phyloP scores from a whole-genome alignment of 1,139 yeast species.

The Zygosaccharomyces pseudobailii region DNA sequence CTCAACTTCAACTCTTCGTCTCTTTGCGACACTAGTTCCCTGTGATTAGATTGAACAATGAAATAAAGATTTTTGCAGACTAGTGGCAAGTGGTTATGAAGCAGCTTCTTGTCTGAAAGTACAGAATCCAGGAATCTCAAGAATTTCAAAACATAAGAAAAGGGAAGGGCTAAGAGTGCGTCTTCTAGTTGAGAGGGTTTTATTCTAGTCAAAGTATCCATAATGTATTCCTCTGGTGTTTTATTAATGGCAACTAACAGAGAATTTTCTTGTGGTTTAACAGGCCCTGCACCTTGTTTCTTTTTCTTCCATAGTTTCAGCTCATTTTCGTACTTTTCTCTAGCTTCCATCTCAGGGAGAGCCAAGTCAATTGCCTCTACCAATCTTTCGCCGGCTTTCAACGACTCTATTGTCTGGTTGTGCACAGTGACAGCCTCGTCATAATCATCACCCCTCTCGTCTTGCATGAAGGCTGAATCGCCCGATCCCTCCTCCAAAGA shows the following conservation, averaged over 20 bases:
- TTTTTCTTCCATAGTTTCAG: constrained; percentile 39
- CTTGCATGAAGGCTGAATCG: constrained; percentile 36
- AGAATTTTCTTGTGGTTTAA: constrained; percentile 62
- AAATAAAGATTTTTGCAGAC: constrained; percentile 74
- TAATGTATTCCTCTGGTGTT: constrained; percentile 72
- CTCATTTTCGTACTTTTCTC: constrained; percentile 43
- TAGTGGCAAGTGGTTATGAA: constrained; percentile 49
- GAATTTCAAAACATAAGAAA: constrained; percentile 70
- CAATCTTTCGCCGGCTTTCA: constrained; percentile 90
- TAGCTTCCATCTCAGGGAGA: constrained; percentile 59
- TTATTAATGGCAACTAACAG: constrained; percentile 66
- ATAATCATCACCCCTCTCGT: constrained; percentile 42
- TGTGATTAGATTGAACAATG: constrained; percentile 65
- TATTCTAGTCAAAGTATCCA: constrained; percentile 64
- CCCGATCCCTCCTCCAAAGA: constrained; percentile 63
- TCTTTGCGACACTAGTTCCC: constrained; percentile 64
- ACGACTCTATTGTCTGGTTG: constrained; percentile 82
- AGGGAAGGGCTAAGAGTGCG: constrained; percentile 84
- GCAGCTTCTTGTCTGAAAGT: constrained; percentile 49
- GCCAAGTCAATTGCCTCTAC: constrained; percentile 93
- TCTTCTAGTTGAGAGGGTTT: constrained; percentile 86
- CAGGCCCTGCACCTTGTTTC: constrained; percentile 43
- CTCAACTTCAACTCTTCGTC: constrained; percentile 59
- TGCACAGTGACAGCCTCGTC: constrained; percentile 63
- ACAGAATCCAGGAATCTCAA: constrained; percentile 71